A percentile compares a stretch with the other conserved stretches of the same genome.
phyloP scores from a whole-genome alignment of 2,329 filamentous ascomycete genomes.

The Exophiala sp. region DNA sequence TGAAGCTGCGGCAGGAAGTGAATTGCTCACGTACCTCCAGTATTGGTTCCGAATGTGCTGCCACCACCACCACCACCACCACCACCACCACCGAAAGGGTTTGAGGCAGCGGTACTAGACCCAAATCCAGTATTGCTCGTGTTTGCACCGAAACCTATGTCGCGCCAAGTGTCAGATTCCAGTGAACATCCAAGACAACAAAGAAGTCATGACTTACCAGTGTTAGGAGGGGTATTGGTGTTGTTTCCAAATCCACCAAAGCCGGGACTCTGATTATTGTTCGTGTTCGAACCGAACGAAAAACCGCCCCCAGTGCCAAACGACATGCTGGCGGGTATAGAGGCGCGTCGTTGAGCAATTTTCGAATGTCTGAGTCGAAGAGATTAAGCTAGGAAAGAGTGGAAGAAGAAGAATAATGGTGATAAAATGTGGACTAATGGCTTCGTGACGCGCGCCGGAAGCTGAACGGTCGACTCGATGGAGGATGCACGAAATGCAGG shows the following conservation, averaged over 20 bases:
- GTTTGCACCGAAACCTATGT: conserved; percentile 24
- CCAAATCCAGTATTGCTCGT: conserved; percentile 26
- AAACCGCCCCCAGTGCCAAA: conserved; percentile 26
- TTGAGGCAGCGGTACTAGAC: conserved; percentile 21
- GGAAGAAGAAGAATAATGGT: conserved; percentile 2
- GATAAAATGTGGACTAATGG: conserved; percentile 8
- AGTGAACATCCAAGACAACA: neutral
- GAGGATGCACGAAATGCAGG: neutral
- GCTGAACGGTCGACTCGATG: conserved; percentile 2
- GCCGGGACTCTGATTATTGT: conserved; percentile 17
- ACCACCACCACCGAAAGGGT: conserved; percentile 22
- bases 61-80: neutral
- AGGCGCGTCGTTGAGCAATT: conserved; percentile 26
- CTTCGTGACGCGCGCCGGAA: conserved; percentile 20
- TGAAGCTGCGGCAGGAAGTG: neutral
- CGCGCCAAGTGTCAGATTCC: conserved; percentile 8
- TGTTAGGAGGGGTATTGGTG: conserved; percentile 17
- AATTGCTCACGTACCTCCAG: conserved; percentile 18
- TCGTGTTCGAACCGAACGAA: conserved; percentile 23
- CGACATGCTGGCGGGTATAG: conserved; percentile 27
- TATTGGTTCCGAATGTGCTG: conserved; percentile 22
- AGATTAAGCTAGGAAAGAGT: conserved; percentile 4
- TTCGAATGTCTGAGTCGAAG: conserved; percentile 1
- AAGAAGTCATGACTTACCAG: conserved; percentile 18
- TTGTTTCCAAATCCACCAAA: conserved; percentile 28